These are phyloP conservation scores for Mycosarcoma mackinlayi DNA, from an alignment of 1,284 basidiomycete genomes.

Conservation along the genomic window DNA sequence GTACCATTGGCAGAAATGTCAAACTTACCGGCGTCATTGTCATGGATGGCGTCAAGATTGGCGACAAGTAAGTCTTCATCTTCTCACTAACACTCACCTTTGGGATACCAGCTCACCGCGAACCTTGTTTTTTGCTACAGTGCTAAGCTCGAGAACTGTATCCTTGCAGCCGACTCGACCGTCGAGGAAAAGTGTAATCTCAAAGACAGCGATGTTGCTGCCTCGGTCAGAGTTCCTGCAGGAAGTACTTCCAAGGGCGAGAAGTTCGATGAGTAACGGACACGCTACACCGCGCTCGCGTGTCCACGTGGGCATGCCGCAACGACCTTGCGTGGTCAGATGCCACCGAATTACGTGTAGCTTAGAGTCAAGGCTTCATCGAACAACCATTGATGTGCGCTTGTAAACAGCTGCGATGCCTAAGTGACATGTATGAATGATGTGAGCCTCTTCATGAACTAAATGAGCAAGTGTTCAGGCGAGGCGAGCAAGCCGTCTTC, in stretches of 20 bases:
- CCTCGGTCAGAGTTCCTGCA: slow-evolving; percentile 79
- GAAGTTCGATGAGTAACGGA: slow-evolving; percentile 49
- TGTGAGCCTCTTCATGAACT: too few relatives aligned
- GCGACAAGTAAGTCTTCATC: slow-evolving; percentile 79
- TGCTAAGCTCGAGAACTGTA: slow-evolving; percentile 87
- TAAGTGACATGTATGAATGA: too few relatives aligned
- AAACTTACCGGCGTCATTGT: slow-evolving; percentile 88
- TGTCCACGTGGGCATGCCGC: too few relatives aligned
- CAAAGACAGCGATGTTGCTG: slow-evolving; percentile 85
- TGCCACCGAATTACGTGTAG: not conserved
- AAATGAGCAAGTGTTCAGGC: too few relatives aligned
- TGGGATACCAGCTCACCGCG: too few relatives aligned
- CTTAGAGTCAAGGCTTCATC: too few relatives aligned
- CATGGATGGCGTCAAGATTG: slow-evolving; percentile 87
- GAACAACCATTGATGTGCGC: too few relatives aligned
- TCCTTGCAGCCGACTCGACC: slow-evolving; percentile 83
- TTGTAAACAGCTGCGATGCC: too few relatives aligned
- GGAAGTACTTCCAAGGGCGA: slow-evolving; percentile 61
- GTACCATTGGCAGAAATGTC: slow-evolving; percentile 84
- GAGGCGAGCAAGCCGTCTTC: too few relatives aligned
- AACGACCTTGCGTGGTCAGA: not conserved
- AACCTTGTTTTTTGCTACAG: slow-evolving; percentile 70
- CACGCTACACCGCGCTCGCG: not conserved
- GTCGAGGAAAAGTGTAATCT: slow-evolving; percentile 84
- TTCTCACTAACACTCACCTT: not conserved